These are phyloP conservation scores for Rutstroemia sp. DNA, from an alignment of 2,329 filamentous ascomycete genomes.

Conservation along the genomic window DNA sequence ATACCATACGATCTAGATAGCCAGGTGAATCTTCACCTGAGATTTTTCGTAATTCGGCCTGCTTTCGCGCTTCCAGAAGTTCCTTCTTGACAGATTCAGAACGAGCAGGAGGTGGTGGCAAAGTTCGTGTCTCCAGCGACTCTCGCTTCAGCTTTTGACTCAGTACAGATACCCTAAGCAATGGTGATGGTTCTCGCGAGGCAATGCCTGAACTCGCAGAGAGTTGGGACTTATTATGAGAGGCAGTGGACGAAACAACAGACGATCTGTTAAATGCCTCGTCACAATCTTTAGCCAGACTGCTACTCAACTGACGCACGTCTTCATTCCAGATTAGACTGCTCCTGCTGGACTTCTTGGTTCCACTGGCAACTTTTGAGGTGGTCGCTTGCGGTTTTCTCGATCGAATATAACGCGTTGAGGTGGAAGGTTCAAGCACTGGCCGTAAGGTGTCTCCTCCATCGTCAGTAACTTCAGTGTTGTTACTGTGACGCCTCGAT, in stretches of 20 bases:
- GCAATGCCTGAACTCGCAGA: constrained; percentile 1
- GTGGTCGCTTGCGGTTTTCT: constrained; percentile 17
- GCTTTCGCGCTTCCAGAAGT: constrained; percentile 24
- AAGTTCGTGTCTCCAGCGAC: constrained; percentile 22
- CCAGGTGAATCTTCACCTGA: constrained; percentile 30
- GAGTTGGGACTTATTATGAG: constrained; percentile 1
- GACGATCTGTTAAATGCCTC: constrained; percentile 76
- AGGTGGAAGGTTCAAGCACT: constrained; percentile 11
- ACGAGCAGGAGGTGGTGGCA: constrained; percentile 26
- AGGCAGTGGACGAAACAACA: constrained; percentile 26
- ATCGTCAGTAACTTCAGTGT: constrained; percentile 21
- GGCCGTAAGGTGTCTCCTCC: constrained; percentile 14
- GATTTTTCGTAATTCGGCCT: constrained; percentile 24
- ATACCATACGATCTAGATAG: constrained; percentile 52
- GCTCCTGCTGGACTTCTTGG: constrained; percentile 13
- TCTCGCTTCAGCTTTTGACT: constrained; percentile 10
- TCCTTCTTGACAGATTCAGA: constrained; percentile 26
- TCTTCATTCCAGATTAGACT: constrained; percentile 58
- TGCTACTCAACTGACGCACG: constrained; percentile 73
- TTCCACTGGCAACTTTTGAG: constrained; percentile 7
- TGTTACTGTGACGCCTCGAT: constrained; percentile 16
- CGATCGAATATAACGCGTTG: constrained; percentile 26
- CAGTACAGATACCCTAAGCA: neutral
- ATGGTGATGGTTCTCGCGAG: neutral
- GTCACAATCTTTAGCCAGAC: constrained; percentile 84